phyloP scores from a whole-genome alignment of 805 yeast genomes.

The Sungouiella thailandica region DNA sequence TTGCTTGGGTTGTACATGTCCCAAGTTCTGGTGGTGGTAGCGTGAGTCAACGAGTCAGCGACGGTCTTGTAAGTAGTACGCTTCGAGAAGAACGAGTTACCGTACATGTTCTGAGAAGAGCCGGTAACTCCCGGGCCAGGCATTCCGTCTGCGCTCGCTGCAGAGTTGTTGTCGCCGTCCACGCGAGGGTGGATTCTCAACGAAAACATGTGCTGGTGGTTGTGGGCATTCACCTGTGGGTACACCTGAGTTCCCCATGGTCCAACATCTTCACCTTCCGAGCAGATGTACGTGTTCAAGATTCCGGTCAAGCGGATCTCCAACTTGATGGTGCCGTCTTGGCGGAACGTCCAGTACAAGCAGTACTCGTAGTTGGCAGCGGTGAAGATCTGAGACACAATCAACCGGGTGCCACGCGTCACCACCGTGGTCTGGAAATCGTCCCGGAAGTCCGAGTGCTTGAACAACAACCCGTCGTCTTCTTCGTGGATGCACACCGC shows the following conservation, averaged over 20 bases:
- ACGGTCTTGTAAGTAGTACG: conserved; percentile 66
- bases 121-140: conserved; percentile 59
- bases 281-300: conserved; percentile 65
- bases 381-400: conserved; percentile 77
- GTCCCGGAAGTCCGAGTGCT: conserved; percentile 83
- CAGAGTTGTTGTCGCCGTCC: conserved; percentile 77
- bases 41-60: conserved; percentile 58
- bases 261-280: conserved; percentile 59
- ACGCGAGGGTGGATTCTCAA: conserved; percentile 75
- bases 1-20: conserved; percentile 70
- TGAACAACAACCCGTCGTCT: conserved; percentile 74
- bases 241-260: conserved; percentile 81
- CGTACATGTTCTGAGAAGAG: conserved; percentile 66
- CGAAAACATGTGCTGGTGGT: conserved; percentile 80
- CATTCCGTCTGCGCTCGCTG: conserved; percentile 60
- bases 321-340: conserved; percentile 77
- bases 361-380: conserved; percentile 87
- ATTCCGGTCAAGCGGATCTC: conserved; percentile 81
- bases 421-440: conserved; percentile 68
- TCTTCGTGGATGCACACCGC: conserved; percentile 85
- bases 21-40: conserved; percentile 68
- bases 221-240: conserved; percentile 79
- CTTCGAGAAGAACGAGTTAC: conserved; percentile 69
- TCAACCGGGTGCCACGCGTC: conserved; percentile 69
- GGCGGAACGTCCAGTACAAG: conserved; percentile 77